Evolutionary conservation across 345 rosid genomes (phyloP).

Genomic region (Toxicodendron radicans): DNA sequence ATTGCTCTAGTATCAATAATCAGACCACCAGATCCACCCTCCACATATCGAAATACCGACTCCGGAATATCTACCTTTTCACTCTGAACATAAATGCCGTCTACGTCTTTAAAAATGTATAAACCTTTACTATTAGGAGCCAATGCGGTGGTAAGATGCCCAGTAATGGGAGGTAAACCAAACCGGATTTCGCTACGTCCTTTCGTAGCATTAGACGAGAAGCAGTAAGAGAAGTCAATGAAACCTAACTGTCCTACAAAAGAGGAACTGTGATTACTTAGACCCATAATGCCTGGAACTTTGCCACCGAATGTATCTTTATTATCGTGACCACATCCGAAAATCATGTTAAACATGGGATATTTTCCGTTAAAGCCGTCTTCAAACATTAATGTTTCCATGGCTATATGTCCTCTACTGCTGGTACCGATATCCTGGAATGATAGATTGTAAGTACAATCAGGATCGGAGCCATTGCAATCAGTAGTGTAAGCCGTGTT

Average conservation of each 20-base stretch:
- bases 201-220: background rate
- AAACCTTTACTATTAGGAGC: background rate
- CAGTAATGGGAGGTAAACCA: background rate
- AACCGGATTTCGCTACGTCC: background rate
- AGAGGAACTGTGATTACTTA: background rate
- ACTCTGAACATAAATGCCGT: background rate
- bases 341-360: background rate
- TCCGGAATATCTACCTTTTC: background rate
- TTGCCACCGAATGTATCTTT: background rate
- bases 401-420: background rate
- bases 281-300: conserved; percentile 14
- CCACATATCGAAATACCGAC: background rate
- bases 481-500: background rate
- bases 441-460: background rate
- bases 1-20: background rate
- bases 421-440: background rate
- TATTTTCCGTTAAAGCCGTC: background rate
- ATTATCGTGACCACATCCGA: conserved; percentile 21
- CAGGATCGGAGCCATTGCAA: background rate
- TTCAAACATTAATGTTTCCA: conserved; percentile 14
- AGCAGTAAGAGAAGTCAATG: background rate
- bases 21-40: background rate
- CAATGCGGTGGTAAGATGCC: background rate
- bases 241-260: conserved; percentile 8
- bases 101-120: background rate